A percentile compares a stretch with the other conserved stretches of the same genome.
These are phyloP conservation scores for Mediolabrus comicus DNA, from an alignment of 108 stramenopile species.

Conservation along the genomic window DNA sequence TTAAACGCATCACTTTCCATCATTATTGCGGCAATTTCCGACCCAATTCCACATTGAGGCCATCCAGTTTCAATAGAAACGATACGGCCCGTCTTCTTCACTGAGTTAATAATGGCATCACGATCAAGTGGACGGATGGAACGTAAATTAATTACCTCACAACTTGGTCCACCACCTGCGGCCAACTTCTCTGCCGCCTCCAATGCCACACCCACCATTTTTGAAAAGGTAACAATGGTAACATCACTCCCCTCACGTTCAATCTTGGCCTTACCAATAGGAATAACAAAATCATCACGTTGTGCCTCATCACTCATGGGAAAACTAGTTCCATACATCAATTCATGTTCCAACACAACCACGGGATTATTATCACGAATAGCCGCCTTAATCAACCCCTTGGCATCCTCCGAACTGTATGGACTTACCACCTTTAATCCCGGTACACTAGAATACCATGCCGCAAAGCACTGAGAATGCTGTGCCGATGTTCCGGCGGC, in stretches of 20 bases:
- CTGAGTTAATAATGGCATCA: slow-evolving; percentile 89
- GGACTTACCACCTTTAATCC: slow-evolving; percentile 97
- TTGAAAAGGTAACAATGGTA: slow-evolving; percentile 94
- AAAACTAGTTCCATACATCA: slow-evolving; percentile 95
- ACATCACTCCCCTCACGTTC: slow-evolving; percentile 94
- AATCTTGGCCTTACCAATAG: slow-evolving; percentile 91
- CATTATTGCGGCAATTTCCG: slow-evolving; percentile 95
- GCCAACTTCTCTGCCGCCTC: slow-evolving; percentile 91
- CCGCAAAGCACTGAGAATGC: slow-evolving; percentile 99
- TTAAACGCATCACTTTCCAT: slow-evolving; percentile 98
- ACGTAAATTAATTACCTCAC: slow-evolving; percentile 95
- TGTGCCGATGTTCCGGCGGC: slow-evolving; percentile 98
- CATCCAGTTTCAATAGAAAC: slow-evolving; percentile 97
- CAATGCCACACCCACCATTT: slow-evolving; percentile 87
- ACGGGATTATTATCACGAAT: slow-evolving; percentile 99
- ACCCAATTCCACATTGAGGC: slow-evolving; percentile 97
- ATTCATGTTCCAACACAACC: slow-evolving; percentile 96
- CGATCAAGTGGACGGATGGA: slow-evolving; percentile 96
- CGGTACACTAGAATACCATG: slow-evolving; percentile 92
- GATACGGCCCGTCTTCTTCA: slow-evolving; percentile 95
- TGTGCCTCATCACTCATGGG: slow-evolving; percentile 94
- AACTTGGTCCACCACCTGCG: slow-evolving; percentile 76
- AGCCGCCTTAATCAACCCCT: slow-evolving; percentile 98
- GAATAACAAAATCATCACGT: slow-evolving; percentile 88
- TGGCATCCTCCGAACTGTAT: slow-evolving; percentile 95